Evolutionary conservation across 495 filamentous ascomycete species (phyloP), one percentile per base, ranked within the genome.

Genomic region (Pyronema domesticum): DNA sequence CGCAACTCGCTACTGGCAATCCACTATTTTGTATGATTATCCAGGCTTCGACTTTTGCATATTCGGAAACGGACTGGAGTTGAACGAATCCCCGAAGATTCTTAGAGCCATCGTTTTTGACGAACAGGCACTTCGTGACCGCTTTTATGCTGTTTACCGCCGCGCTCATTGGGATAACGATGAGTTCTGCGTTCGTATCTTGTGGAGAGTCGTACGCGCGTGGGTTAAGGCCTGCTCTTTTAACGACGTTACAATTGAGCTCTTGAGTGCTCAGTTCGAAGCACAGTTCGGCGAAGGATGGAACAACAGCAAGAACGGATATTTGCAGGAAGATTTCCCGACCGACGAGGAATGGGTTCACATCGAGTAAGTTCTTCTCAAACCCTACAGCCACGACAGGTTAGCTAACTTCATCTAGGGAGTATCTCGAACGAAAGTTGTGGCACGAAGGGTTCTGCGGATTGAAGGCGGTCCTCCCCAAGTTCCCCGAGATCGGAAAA

Each of bases 11-110:
- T 53, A 40, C 37, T 53, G 50, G 50, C 50, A 53, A 5, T 1
- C 50, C 1, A 53, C 37, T n/a, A 3, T 53, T 13, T 33, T 53
- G 11, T n/a, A 40, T 34, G 50, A 53, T 34, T 53, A 53, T 42
- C 50, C 50, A 1, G 37, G 50, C 11, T 53, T 53, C 37, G 50
- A 53, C 37, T 53, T 14, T 23, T 8, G 39, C n/a, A 43, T 53
- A 11, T 53, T 53, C 37, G 50, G 1, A n/a, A 5, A 19, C 1
- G 50, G 50, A 17, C 30, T 43, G 9, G 36, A n/a, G 35, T 13
- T 17, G 3, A 53, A 53, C 37, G 8, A 43, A 14, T 19, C 18
- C 7, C 35, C 37, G 2, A 8, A 40, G 36, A 42, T 53, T 33
- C 14, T 15, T 7, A 14, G 23, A 9, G 50, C 36, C 2, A 18